These are phyloP conservation scores for Exophiala lecanii-corni DNA, from an alignment of 2,329 filamentous ascomycete genomes.

Conservation along the genomic window DNA sequence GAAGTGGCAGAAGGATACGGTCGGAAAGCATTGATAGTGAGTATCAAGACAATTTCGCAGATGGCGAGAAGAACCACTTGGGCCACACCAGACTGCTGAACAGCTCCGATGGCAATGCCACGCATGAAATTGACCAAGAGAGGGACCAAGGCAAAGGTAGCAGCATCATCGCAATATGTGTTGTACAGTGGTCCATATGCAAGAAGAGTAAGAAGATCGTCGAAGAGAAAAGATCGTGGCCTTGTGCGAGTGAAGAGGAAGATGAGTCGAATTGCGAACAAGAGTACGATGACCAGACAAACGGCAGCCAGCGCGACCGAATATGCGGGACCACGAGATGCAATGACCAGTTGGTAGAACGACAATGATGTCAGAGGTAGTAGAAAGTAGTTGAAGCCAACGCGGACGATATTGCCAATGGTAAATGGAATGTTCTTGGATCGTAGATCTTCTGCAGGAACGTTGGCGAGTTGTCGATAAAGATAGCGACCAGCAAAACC, in stretches of 20 bases:
- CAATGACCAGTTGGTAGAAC: constrained; percentile 83
- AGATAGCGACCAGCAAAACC: constrained; percentile 75
- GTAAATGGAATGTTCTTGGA: constrained; percentile 90
- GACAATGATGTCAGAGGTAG: constrained; percentile 82
- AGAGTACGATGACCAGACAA: constrained; percentile 66
- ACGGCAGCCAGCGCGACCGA: constrained; percentile 71
- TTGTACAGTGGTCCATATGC: constrained; percentile 94
- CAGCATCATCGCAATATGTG: constrained; percentile 90
- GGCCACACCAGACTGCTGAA: constrained; percentile 87
- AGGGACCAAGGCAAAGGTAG: constrained; percentile 83
- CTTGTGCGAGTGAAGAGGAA: constrained; percentile 74
- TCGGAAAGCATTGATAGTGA: constrained; percentile 82
- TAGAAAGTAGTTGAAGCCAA: constrained; percentile 89
- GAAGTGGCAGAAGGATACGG: constrained; percentile 88
- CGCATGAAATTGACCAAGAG: constrained; percentile 79
- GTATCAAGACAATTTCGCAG: constrained; percentile 84
- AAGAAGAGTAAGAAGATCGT: constrained; percentile 84
- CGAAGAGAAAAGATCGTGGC: constrained; percentile 82
- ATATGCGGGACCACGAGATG: constrained; percentile 61
- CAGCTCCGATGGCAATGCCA: constrained; percentile 83
- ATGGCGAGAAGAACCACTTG: constrained; percentile 90
- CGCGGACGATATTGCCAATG: constrained; percentile 70
- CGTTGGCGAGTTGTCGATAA: constrained; percentile 65
- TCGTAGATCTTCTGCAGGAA: constrained; percentile 78
- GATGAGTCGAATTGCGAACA: constrained; percentile 73